Base-by-base conservation (phyloP, 371 early-diverging fungal species). In the Smittium mucronatum region DNA sequence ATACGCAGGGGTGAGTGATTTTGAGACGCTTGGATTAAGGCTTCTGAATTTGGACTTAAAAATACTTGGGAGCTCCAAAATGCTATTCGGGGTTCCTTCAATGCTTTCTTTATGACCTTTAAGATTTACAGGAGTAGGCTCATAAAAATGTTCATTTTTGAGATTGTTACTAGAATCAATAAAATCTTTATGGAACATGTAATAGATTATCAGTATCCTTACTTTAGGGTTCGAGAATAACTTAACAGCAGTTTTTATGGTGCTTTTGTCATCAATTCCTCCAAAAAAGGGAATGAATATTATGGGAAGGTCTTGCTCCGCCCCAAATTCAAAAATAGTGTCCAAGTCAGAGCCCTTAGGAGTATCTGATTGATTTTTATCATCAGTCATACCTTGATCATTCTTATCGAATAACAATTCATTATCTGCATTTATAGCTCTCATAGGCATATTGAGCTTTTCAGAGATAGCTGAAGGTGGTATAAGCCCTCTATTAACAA, bases 401-500 rank as follows among this genome's bases (percentile, higher is more conserved):
- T n/a, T n/a, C n/a, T n/a, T n/a, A n/a, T n/a, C n/a, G n/a, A n/a
- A n/a, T n/a, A n/a, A n/a, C n/a, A n/a, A n/a, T n/a, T n/a, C n/a
- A n/a, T n/a, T n/a, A n/a, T n/a, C n/a, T n/a, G n/a, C n/a, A n/a
- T n/a, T n/a, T n/a, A n/a, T n/a, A n/a, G n/a, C n/a, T n/a, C n/a
- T n/a, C n/a, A n/a, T n/a, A 11, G 47, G 47, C 5, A 47, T 11
- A 21, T 47, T 47, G 5, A 47, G 47, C 11, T 47, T 31, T 32
- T 57, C 57, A 26, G 32, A 47, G 15, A 32, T 60, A n/a, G 64
- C 61, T n/a, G 63, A 59, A 25, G 32, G 36, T 11, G 68, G 75
- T 5, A 87, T 86, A 70, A 90, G 80, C 0, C 92, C 90, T 26
- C 88, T 83, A 71, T 92, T 90, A 57, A 90, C 80, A 73, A 90